These are phyloP conservation scores for Sphaceloma murrayae DNA, from an alignment of 2,329 filamentous ascomycete species.

Conservation along the genomic window DNA sequence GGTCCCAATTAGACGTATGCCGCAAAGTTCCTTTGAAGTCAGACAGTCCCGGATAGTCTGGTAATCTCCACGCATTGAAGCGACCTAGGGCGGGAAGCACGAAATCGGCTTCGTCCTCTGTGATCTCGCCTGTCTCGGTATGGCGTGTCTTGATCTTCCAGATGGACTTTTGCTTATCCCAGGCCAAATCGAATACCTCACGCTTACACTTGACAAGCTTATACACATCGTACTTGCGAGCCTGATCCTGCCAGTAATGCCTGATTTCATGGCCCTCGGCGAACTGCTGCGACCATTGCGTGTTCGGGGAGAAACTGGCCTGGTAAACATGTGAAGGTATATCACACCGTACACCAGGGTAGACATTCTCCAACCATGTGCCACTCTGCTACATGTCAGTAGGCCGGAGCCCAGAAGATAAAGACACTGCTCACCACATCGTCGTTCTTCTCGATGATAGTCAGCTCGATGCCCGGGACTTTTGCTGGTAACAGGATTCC, in stretches of 20 bases:
- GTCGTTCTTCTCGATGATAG: slow-evolving; percentile 58
- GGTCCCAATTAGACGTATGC: slow-evolving; percentile 33
- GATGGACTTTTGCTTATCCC: slow-evolving; percentile 43
- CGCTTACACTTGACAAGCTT: slow-evolving; percentile 47
- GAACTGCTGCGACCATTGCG: slow-evolving; percentile 59
- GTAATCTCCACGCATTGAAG: slow-evolving; percentile 57
- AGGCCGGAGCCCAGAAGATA: slow-evolving; percentile 29
- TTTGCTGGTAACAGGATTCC: slow-evolving; percentile 59
- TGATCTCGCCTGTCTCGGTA: slow-evolving; percentile 27
- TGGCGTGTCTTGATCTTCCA: slow-evolving; percentile 45
- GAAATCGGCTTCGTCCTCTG: slow-evolving; percentile 47
- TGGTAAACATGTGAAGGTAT: slow-evolving; percentile 63
- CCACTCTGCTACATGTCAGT: slow-evolving; percentile 44
- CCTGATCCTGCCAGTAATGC: slow-evolving; percentile 55
- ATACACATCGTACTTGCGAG: slow-evolving; percentile 56
- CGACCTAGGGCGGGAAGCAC: slow-evolving; percentile 54
- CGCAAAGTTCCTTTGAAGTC: slow-evolving; percentile 31
- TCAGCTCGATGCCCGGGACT: slow-evolving; percentile 56
- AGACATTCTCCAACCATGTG: slow-evolving; percentile 43
- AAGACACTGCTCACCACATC: slow-evolving; percentile 49
- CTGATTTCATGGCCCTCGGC: slow-evolving; percentile 57
- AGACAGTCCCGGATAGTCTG: slow-evolving; percentile 44
- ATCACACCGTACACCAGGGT: slow-evolving; percentile 59
- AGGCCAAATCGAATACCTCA: slow-evolving; percentile 47
- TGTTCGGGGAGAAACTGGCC: slow-evolving; percentile 57